Base-by-base conservation (phyloP, 139 green algal species). In the Gonium pectorale region DNA sequence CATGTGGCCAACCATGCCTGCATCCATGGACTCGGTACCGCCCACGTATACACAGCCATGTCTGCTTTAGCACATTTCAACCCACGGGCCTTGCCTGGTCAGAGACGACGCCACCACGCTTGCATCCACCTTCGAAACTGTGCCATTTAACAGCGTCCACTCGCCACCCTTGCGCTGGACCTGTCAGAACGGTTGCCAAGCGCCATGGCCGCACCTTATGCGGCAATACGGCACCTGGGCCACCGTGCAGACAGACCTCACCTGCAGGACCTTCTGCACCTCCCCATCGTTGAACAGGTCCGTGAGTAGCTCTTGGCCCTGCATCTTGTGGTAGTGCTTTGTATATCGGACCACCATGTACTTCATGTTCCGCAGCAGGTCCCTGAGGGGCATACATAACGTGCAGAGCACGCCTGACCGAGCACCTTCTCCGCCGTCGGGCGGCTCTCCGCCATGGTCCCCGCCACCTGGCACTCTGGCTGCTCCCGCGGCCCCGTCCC, bases 251-350 rank as follows among this genome's bases (percentile, higher is more conserved):
- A n/a, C n/a, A n/a, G n/a, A 33, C 26, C 41, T 13, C 38, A 93
- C 84, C 70, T 89, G 75, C 31, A 91, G 85, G 24, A 38, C 67
- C 40, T 86, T 41, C 59, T 90, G 90, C 1, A 89, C 74, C 29
- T 75, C 59, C 2, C 66, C 37, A 63, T 91, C 83, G 31, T 88
- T 88, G 33, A 94, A 52, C 77, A 94, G 79, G 59, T 94, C 91
- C 22, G 75, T n/a, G 0, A 89, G 7, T 5, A 94, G 79, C 83
- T 94, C 89, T 26, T 66, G 49, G 0, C 37, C 87, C 79, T 79
- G 68, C 79, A 94, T 86, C 46, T 91, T 91, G 69, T 92, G 89
- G 59, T 93, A 94, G 38, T 89, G 81, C 46, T 93, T 94, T 8
- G 68, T 90, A 79, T 93, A 94, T 26, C 81, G 83, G 43, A 94